Evolutionary conservation across 2,329 filamentous ascomycete species (phyloP), one percentile per base, ranked within the genome.

Genomic region (Alternaria conjuncta): DNA sequence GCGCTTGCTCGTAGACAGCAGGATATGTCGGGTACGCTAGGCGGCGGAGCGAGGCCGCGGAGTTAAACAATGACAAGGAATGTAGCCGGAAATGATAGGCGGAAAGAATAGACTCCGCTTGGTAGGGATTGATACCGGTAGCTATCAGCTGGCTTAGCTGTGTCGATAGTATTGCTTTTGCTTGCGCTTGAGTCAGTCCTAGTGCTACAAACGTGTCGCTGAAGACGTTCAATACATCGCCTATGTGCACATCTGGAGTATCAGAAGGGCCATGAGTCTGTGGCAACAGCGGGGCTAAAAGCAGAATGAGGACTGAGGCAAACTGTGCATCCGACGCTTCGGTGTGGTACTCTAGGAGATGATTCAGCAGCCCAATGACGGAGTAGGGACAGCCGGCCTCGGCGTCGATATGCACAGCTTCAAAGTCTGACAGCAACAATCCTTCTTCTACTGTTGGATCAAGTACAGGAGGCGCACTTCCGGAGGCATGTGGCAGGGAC

Each of bases 71-170:
- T 55, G 71, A 81, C 12, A 83, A 77, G 23, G 76, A 76, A 18
- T 82, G 74, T 21, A 90, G 80, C 60, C 86, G 85, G 54, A 84
- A 83, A 74, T 90, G 86, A 73, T 89, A 89, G 4, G 84, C 80
- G 44, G 84, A 81, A 45, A 89, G 82, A 45, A 89, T 85, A 49
- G 82, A 79, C 71, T 89, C 86, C 53, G 85, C 81, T 69, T 89
- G 86, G 15, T 84, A 78, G 7, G 83, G 82, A 50, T 83, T 81
- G 47, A 85, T 76, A 5, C 83, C 84, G 15, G 82, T 79, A 21
- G 78, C 76, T 46, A 83, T 74, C 6, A 83, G 64, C 46, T 81
- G 79, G 12, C 74, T 76, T 20, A 84, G 72, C 60, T 80, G 75
- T 15, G 72, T 78, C 44, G 79, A 77, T 13, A 84, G 66, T 28